phyloP scores from a whole-genome alignment of 768 basidiomycete genomes.

The Xerocomellus amylosporus region DNA sequence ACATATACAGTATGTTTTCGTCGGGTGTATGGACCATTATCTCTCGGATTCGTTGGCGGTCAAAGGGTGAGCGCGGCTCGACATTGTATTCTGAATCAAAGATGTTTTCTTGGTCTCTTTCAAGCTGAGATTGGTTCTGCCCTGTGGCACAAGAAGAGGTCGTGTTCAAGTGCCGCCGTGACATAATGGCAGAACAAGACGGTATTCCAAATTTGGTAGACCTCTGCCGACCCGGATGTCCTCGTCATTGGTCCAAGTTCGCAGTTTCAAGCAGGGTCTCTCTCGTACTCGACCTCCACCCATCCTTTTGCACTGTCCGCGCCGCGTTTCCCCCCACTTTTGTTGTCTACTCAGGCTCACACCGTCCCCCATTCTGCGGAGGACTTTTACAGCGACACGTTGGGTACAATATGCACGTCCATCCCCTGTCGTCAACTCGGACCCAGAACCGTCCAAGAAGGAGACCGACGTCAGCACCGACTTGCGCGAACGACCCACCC shows the following conservation, averaged over 20 bases:
- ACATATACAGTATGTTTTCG: background rate
- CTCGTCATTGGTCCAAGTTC: background rate
- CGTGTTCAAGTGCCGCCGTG: background rate
- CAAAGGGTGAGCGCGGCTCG: background rate
- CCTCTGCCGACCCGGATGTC: slow-evolving; percentile 9
- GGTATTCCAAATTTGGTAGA: slow-evolving; percentile 8
- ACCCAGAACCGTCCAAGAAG: slow-evolving; percentile 2
- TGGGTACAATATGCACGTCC: slow-evolving; percentile 11
- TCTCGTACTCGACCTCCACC: slow-evolving; percentile 4
- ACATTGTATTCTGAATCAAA: background rate
- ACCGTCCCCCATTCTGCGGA: background rate
- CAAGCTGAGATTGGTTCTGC: background rate
- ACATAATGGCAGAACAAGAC: too few species aligned
- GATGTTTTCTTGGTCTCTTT: background rate
- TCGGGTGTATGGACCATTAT: background rate
- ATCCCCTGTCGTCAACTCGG: slow-evolving; percentile 3
- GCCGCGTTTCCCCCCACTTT: background rate
- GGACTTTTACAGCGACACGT: slow-evolving; percentile 14
- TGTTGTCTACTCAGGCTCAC: background rate
- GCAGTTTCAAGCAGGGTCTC: slow-evolving; percentile 4
- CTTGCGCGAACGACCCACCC: slow-evolving; percentile 29
- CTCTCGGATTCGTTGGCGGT: background rate
- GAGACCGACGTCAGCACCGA: background rate
- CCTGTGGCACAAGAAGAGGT: background rate
- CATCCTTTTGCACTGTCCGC: background rate